Evolutionary conservation across 441 rosid species (phyloP).

Genomic region (Arabidopsis lyrata): DNA sequence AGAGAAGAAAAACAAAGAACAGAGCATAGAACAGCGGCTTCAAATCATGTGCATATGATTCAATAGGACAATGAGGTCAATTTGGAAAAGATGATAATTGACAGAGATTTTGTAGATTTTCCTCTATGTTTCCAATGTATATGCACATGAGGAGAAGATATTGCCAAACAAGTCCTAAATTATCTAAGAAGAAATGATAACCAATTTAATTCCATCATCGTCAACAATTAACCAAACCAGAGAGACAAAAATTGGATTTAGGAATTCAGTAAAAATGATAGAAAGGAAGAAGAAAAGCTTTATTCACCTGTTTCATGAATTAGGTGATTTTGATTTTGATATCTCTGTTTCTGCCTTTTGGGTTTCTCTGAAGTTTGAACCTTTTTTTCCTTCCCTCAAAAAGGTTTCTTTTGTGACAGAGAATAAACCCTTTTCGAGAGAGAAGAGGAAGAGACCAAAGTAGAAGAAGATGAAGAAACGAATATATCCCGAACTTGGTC

Average conservation of each 20-base stretch:
- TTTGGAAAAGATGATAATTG: not conserved
- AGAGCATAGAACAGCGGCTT: slow-evolving; percentile 9
- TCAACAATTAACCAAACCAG: slow-evolving; percentile 18
- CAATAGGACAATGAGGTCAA: not conserved
- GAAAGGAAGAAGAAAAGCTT: slow-evolving; percentile 10
- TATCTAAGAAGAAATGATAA: slow-evolving; percentile 8
- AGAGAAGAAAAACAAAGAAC: slow-evolving; percentile 12
- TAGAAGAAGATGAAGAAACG: slow-evolving; percentile 24
- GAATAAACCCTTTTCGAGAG: slow-evolving; percentile 27
- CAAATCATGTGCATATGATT: slow-evolving; percentile 5
- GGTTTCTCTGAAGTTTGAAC: slow-evolving; percentile 17
- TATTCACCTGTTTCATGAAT: slow-evolving; percentile 42
- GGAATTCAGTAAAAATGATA: not conserved
- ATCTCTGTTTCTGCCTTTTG: slow-evolving; percentile 30
- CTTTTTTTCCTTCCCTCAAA: not conserved
- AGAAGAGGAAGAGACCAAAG: slow-evolving; percentile 40
- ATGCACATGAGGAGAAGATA: not conserved
- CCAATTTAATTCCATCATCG: not conserved
- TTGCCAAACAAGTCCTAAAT: not conserved
- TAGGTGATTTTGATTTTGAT: not conserved
- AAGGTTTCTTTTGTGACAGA: not conserved
- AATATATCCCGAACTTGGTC: slow-evolving; percentile 39
- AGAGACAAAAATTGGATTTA: not conserved
- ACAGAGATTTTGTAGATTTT: not conserved
- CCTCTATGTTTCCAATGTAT: too few relatives aligned